Evolutionary conservation across 2,329 filamentous ascomycete genomes (phyloP), one percentile per base, ranked within the genome.

Genomic region (Phaeosphaeria sp.): DNA sequence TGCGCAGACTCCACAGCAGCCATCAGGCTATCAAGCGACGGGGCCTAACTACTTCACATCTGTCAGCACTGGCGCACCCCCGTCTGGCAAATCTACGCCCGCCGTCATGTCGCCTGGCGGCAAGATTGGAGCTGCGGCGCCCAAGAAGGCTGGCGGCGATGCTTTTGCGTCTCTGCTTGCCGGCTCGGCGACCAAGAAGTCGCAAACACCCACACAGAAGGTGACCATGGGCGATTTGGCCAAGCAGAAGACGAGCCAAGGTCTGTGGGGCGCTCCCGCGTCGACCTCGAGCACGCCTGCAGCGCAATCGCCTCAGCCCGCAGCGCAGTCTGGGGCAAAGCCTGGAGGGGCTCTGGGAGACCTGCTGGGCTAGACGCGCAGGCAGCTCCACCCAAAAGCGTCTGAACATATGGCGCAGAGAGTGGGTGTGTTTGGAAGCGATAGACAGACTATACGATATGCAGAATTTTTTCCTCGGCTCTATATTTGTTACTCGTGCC

Each of bases 1-100:
- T 43, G 79, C 79, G 22, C 81, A 84, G 68, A 74, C 82, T 47
- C 76, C 83, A 4, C 87, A 87, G 74, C 84, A 87, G 74, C 84
- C 87, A 8, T 77, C 84, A 0, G 85, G 86, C 48, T 96, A 89
- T 79, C 91, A 96, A 78, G 86, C 91, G 1, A 79, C 89, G 1
- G 89, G 90, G 21, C 95, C 95, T 51, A 99, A 99, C 80, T 99
- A 99, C 82, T 99, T 94, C 78, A 93, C 92, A 52, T 95, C 92
- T 0, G 89, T 98, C 21, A 78, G 78, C 15, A 72, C 76, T 15
- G 72, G 74, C 6, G 51, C 65, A 6, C 53, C 77, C 33, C 73
- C 78, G 54, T 71, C 78, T 36, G 61, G 66, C 6, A 63, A 72
- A 15, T 74, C 76, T 51, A 74, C 76, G 3, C 84, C 85, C 60